Base-by-base conservation (phyloP, 148 eudicot species). In the Euryodendron excelsum region DNA sequence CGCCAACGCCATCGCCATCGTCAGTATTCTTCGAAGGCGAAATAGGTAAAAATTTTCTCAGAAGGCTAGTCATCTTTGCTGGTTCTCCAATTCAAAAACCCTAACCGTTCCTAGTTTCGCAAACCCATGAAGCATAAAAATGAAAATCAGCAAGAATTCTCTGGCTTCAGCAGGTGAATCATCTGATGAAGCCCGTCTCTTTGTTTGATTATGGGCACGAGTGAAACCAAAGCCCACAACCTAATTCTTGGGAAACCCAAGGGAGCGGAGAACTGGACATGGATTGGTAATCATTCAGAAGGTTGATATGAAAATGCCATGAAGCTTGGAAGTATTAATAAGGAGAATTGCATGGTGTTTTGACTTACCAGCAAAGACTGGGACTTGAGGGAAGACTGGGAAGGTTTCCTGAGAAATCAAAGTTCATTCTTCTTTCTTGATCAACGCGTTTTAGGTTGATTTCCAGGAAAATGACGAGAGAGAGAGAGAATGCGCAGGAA, bases 1-100 rank as follows among this genome's bases (percentile, higher is more conserved):
- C 84, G 31, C 83, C 91, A 56, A 56, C 62, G 11, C 83, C 76
- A 77, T 73, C 84, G 31, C 83, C 91, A 56, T 61, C 62, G 4
- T 53, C 47, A 0, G 17, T 12, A 69, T 41, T 78, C 66, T 74
- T 79, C 9, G 86, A 59, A 61, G 84, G 50, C 20, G 92, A 69
- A 17, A 47, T 34, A 0, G 88, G 87, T 28, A 84, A 79, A 79
- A 84, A 63, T 64, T 84, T 91, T 62, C 80, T 85, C 62, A 82
- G 73, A 58, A 91, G 44, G 27, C 81, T 68, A 31, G 87, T 70
- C 92, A 89, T 92, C 50, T 75, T n/a, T 75, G 11, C 53, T 59
- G 79, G 61, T 3, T 5, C 44, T 66, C 50, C 69, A 73, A 63
- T 64, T 25, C 27, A 75, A 55, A 41, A 44, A 31, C 33, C 4